Conservation (phyloP, 2,329 filamentous ascomycete genomes). For the Plectosphaerella sp. region DNA sequence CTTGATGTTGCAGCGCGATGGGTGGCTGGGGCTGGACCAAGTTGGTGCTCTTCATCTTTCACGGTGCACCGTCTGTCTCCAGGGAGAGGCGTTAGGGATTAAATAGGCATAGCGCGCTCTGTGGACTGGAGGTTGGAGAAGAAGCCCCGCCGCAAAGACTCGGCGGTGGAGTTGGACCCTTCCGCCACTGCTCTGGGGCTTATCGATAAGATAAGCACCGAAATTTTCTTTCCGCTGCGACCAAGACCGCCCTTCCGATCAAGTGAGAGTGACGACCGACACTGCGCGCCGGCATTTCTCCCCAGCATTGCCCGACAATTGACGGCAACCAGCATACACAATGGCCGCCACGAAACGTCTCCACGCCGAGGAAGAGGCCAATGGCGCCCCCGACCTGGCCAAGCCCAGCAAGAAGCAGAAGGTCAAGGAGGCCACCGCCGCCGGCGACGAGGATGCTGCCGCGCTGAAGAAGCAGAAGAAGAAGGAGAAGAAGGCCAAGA, state of each 20-base stretch:
- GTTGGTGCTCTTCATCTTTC: no score
- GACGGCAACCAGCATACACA: background rate
- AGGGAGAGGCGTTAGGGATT: no score
- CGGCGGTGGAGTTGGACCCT: no score
- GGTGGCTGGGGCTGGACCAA: no score
- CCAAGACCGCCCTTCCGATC: background rate
- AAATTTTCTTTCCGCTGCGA: background rate
- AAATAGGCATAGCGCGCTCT: no score
- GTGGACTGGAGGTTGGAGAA: no score
- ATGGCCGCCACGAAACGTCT: constrained; percentile 38
- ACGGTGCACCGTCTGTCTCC: no score
- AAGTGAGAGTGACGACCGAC: background rate
- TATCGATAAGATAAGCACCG: constrained; percentile 1
- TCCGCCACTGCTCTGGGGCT: background rate
- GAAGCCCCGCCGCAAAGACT: no score
- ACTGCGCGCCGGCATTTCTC: background rate
- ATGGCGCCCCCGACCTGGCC: constrained; percentile 13
- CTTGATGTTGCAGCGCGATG: no score
- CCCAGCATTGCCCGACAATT: background rate
- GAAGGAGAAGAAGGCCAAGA: constrained; percentile 27
- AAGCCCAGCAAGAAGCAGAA: constrained; percentile 36
- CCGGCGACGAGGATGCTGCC: constrained; percentile 9
- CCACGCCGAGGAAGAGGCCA: constrained; percentile 29
- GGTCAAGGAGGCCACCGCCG: constrained; percentile 21
- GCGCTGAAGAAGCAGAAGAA: constrained; percentile 36